Evolutionary conservation across 2,329 filamentous ascomycete genomes (phyloP).

Genomic region (Aspergillus transmontanensis): DNA sequence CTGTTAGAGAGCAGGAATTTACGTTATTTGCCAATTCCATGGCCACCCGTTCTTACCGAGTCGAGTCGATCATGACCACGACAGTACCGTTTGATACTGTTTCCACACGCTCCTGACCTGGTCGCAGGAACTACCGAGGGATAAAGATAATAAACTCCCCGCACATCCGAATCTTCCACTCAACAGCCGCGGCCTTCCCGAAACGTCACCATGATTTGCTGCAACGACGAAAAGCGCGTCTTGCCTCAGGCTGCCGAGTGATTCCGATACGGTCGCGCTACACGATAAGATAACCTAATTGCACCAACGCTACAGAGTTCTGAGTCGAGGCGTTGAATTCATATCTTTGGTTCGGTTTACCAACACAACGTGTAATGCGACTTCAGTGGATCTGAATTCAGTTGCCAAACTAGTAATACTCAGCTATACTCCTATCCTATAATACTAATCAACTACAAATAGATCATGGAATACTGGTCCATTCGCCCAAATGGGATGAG

Average conservation of each 20-base stretch:
- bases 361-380: not conserved
- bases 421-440: not conserved
- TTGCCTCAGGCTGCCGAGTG: not conserved
- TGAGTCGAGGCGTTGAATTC: not conserved
- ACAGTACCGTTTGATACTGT: not conserved
- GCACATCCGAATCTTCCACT: slow-evolving; percentile 21
- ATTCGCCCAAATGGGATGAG: not conserved
- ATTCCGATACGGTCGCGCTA: not conserved
- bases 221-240: not conserved
- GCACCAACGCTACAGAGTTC: too few relatives aligned
- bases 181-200: slow-evolving; percentile 18
- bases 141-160: slow-evolving; percentile 18
- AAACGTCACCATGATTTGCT: not conserved
- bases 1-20: not conserved
- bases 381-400: not conserved
- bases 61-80: not conserved
- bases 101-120: not conserved
- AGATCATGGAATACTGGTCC: not conserved
- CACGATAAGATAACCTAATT: not conserved
- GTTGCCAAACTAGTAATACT: not conserved
- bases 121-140: slow-evolving; percentile 7
- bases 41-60: not conserved
- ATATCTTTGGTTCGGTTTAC: too few relatives aligned
- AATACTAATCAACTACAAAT: not conserved
- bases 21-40: not conserved